Evolutionary conservation across 164 flowering plant genomes (phyloP).

Genomic region (Vitis rotundifolia): DNA sequence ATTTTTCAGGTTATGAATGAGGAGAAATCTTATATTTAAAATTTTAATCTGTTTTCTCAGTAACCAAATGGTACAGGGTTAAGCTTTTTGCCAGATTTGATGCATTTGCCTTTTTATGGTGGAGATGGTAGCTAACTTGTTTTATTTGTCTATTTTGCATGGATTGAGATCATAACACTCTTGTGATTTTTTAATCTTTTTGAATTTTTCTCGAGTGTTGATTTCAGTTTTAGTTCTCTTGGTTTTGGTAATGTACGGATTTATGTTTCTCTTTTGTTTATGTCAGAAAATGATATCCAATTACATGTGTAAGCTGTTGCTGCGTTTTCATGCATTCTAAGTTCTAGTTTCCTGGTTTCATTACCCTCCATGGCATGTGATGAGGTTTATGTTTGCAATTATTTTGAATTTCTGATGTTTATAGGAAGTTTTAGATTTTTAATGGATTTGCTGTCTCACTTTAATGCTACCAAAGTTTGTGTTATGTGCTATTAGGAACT

Average conservation of each 20-base stretch:
- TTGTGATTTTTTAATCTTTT: background rate
- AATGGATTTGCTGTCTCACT: background rate
- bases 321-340: background rate
- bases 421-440: background rate
- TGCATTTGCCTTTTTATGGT: background rate
- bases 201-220: background rate
- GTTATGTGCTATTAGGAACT: background rate
- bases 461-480: background rate
- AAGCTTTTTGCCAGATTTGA: background rate
- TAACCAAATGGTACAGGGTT: background rate
- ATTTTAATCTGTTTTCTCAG: background rate
- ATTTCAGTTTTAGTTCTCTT: background rate
- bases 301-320: background rate
- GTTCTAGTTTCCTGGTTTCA: background rate
- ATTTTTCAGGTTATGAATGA: background rate
- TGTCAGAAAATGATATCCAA: background rate
- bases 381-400: background rate
- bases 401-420: background rate
- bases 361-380: background rate
- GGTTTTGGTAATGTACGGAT: background rate
- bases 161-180: background rate
- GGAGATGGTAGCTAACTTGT: background rate
- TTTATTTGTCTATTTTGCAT: background rate
- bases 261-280: no score
- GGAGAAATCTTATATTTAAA: background rate